Evolutionary conservation across 1,284 basidiomycete genomes (phyloP).

Genomic region (Ustilago lituana): DNA sequence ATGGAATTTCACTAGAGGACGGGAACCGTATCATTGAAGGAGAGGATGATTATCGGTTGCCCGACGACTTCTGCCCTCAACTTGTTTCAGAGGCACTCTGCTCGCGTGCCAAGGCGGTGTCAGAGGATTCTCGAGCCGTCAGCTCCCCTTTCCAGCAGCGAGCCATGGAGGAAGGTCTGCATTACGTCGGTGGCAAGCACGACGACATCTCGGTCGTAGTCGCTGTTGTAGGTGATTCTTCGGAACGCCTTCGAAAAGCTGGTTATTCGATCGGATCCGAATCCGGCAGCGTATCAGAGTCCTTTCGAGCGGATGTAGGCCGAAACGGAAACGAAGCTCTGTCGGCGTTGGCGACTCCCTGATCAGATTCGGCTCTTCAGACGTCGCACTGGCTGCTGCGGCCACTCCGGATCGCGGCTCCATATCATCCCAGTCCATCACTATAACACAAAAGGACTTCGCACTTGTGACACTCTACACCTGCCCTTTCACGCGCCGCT

Average conservation of each 20-base stretch:
- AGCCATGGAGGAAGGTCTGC: conserved; percentile 71
- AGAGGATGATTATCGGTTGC: conserved; percentile 33
- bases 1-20: conserved; percentile 16
- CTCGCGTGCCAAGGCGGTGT: conserved; percentile 70
- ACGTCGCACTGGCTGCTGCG: no score
- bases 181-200: conserved; percentile 68
- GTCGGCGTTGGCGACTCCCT: conserved; percentile 4
- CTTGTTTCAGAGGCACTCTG: conserved; percentile 71
- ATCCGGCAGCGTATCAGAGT: background rate
- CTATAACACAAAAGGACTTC: no score
- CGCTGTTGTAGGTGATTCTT: conserved; percentile 67
- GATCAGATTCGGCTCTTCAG: no score
- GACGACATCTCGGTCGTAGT: conserved; percentile 69
- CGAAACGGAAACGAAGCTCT: background rate
- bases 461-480: no score
- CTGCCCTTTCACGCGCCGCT: no score
- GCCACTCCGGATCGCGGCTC: no score
- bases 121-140: conserved; percentile 70
- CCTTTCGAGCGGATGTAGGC: no score
- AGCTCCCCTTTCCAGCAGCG: conserved; percentile 72
- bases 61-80: conserved; percentile 69
- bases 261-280: conserved; percentile 16
- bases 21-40: conserved; percentile 17
- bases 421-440: no score
- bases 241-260: conserved; percentile 20